Percentiles rank a stretch among this genome's conserved stretches.
Evolutionary conservation across 2,329 filamentous ascomycete genomes (phyloP).

Genomic region (Cladophialophora carrionii): DNA sequence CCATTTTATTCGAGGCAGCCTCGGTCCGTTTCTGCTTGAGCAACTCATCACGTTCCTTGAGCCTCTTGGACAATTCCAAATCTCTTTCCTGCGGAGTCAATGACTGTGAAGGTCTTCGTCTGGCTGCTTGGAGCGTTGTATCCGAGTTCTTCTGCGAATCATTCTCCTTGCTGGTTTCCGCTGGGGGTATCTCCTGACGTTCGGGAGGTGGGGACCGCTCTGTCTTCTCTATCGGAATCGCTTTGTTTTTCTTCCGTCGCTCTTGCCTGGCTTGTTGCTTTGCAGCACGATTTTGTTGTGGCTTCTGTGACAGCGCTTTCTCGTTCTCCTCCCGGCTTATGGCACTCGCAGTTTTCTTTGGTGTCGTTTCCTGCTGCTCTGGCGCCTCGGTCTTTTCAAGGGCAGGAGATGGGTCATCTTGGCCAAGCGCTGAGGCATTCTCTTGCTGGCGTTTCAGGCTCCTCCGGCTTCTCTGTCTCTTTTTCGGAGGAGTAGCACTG

Average conservation of each 20-base stretch:
- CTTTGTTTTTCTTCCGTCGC: not conserved
- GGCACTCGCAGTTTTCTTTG: not conserved
- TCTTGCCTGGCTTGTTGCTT: not conserved
- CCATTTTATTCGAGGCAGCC: not conserved
- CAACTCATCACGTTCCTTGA: not conserved
- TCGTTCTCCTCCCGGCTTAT: not conserved
- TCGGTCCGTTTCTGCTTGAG: not conserved
- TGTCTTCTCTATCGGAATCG: not conserved
- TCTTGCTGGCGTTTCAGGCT: not conserved
- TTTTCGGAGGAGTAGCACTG: conserved; percentile 7
- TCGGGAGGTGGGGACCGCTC: not conserved
- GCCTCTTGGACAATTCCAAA: not conserved
- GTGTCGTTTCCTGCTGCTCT: conserved; percentile 20
- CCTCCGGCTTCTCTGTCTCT: not conserved
- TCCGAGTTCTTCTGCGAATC: not conserved
- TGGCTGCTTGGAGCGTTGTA: not conserved
- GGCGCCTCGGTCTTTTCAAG: not conserved
- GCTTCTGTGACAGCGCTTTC: not conserved
- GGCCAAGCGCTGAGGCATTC: not conserved
- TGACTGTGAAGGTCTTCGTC: not conserved
- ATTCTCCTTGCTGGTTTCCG: not conserved
- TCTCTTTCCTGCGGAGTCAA: not conserved
- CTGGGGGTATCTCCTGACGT: not conserved
- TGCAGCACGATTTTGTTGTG: not conserved
- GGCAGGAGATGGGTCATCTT: conserved; percentile 13